These are phyloP conservation scores for Leccinum subgranulosum DNA, from an alignment of 768 basidiomycete species.

Conservation along the genomic window DNA sequence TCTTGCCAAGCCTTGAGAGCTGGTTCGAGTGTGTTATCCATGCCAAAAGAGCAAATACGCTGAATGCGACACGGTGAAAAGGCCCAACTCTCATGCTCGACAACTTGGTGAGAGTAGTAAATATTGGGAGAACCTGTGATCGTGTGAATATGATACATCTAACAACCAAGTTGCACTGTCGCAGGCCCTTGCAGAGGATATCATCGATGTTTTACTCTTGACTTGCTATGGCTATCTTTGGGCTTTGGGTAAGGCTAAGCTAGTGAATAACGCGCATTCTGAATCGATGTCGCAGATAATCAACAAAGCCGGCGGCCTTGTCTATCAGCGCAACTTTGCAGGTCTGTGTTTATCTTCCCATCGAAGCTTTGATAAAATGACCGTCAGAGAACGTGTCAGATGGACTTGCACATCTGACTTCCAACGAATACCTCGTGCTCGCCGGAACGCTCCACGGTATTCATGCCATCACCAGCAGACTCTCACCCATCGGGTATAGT, in stretches of 20 bases:
- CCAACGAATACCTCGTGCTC: conserved; percentile 93
- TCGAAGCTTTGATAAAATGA: background rate
- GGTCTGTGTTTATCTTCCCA: conserved; percentile 45
- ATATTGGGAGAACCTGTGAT: background rate
- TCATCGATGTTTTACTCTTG: conserved; percentile 1
- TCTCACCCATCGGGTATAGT: conserved; percentile 78
- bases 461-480: conserved; percentile 93
- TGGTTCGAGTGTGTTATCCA: conserved; percentile 26
- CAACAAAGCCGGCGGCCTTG: conserved; percentile 96
- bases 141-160: conserved; percentile 10
- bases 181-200: background rate
- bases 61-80: conserved; percentile 5
- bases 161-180: background rate
- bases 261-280: background rate
- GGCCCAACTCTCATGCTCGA: conserved; percentile 15
- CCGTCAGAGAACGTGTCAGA: conserved; percentile 45
- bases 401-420: conserved; percentile 85
- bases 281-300: conserved; percentile 60
- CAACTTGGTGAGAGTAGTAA: background rate
- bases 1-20: conserved; percentile 32
- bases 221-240: conserved; percentile 67
- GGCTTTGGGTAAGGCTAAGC: conserved; percentile 65
- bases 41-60: conserved; percentile 15
- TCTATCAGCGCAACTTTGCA: conserved; percentile 90
- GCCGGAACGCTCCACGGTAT: conserved; percentile 97